A percentile compares a stretch with the other conserved stretches of the same genome.
Conservation (phyloP, 768 basidiomycete genomes). For the Suillus subluteus region DNA sequence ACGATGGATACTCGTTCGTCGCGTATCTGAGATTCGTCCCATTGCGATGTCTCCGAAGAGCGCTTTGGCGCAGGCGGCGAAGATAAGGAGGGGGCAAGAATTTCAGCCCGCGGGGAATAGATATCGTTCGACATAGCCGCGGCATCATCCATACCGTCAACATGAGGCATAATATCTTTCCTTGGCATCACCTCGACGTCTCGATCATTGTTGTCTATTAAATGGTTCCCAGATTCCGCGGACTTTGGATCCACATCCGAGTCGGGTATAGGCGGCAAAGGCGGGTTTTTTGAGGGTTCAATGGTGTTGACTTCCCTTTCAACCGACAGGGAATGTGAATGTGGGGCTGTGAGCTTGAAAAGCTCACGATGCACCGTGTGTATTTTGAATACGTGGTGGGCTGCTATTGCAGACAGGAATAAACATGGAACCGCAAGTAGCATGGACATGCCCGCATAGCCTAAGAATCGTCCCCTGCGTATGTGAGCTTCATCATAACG, state of each 20-base stretch:
- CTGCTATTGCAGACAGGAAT: slow-evolving; percentile 42
- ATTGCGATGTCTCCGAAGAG: neutral
- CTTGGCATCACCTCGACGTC: neutral
- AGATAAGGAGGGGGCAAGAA: neutral
- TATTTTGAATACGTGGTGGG: slow-evolving; percentile 20
- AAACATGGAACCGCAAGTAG: slow-evolving; percentile 55
- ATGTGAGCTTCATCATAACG: slow-evolving; percentile 11
- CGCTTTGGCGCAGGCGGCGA: neutral
- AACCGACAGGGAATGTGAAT: neutral
- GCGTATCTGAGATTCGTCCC: neutral
- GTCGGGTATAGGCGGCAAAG: slow-evolving; percentile 24
- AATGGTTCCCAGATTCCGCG: neutral
- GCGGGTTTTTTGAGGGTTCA: slow-evolving; percentile 22
- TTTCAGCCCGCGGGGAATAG: neutral
- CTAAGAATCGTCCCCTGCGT: slow-evolving; percentile 63
- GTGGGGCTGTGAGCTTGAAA: slow-evolving; percentile 3
- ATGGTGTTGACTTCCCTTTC: slow-evolving; percentile 8
- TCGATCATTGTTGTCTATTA: neutral
- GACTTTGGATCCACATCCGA: slow-evolving; percentile 13
- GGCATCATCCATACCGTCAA: neutral
- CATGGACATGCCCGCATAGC: slow-evolving; percentile 62
- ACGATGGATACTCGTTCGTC: neutral
- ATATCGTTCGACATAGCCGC: neutral
- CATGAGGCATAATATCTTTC: neutral
- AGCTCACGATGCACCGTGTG: slow-evolving; percentile 25